Percentiles rank a stretch among this genome's conserved stretches.
phyloP scores from a whole-genome alignment of 345 rosid genomes.

The Brassica cretica region DNA sequence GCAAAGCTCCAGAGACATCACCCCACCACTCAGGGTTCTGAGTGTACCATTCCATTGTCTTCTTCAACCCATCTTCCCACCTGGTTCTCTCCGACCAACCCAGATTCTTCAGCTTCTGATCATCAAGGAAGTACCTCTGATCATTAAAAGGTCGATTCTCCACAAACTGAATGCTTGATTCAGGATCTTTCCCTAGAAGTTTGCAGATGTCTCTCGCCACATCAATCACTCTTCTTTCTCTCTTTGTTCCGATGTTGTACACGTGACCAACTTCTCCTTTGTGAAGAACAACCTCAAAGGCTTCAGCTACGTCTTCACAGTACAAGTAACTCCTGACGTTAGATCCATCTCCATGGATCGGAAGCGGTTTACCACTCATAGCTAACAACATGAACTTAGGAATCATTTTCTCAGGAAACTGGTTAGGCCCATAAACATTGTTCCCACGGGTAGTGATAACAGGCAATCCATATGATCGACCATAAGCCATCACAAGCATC shows the following conservation, averaged over 20 bases:
- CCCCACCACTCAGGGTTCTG: constrained; percentile 63
- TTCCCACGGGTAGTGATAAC: constrained; percentile 63
- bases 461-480: constrained; percentile 57
- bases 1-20: constrained; percentile 58
- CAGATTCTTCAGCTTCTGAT: constrained; percentile 58
- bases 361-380: constrained; percentile 54
- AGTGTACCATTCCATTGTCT: constrained; percentile 62
- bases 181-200: constrained; percentile 44
- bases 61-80: constrained; percentile 60
- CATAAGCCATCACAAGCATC: constrained; percentile 71
- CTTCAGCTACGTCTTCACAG: constrained; percentile 67
- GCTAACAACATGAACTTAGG: constrained; percentile 68
- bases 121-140: constrained; percentile 63
- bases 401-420: constrained; percentile 62
- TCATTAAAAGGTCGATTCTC: constrained; percentile 71
- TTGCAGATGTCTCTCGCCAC: constrained; percentile 61
- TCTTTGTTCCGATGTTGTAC: constrained; percentile 59
- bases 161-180: constrained; percentile 45
- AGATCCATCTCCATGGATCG: constrained; percentile 65
- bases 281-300: constrained; percentile 65
- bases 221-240: constrained; percentile 58
- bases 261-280: constrained; percentile 63
- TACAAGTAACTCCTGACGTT: constrained; percentile 64
- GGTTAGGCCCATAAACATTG: constrained; percentile 67
- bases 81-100: constrained; percentile 59